These are phyloP conservation scores for Cladophialophora exuberans DNA, from an alignment of 2,329 filamentous ascomycete genomes.

Conservation along the genomic window DNA sequence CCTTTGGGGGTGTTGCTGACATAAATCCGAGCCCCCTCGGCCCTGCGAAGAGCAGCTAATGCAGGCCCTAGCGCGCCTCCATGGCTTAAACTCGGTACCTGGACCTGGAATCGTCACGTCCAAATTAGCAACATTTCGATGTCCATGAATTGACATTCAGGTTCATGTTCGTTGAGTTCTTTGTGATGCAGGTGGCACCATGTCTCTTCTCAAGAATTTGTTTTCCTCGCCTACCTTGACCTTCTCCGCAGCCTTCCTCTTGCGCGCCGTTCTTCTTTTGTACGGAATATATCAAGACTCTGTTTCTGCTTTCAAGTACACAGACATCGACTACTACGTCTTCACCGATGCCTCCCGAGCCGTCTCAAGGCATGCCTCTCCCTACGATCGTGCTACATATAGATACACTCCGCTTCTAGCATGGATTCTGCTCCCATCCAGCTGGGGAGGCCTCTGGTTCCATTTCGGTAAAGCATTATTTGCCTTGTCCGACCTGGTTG, in stretches of 20 bases:
- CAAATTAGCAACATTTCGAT: no score
- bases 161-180: background rate
- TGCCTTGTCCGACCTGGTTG: conserved; percentile 77
- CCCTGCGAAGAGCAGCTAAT: no score
- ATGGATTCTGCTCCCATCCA: conserved; percentile 85
- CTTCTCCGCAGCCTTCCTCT: conserved; percentile 51
- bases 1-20: no score
- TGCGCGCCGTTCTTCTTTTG: conserved; percentile 74
- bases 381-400: conserved; percentile 91
- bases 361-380: conserved; percentile 67
- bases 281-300: conserved; percentile 95
- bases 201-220: conserved; percentile 28
- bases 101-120: no score
- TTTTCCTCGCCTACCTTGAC: conserved; percentile 41
- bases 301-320: conserved; percentile 91
- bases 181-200: conserved; percentile 19
- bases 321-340: conserved; percentile 97
- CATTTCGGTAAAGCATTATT: conserved; percentile 88
- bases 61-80: no score
- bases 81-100: no score
- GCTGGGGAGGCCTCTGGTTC: conserved; percentile 67
- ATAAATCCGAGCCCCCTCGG: no score
- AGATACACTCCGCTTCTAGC: conserved; percentile 93
- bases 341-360: conserved; percentile 94
- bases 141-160: no score